phyloP scores from a whole-genome alignment of 164 flowering plant species.

The Magnolia kwangsiensis region DNA sequence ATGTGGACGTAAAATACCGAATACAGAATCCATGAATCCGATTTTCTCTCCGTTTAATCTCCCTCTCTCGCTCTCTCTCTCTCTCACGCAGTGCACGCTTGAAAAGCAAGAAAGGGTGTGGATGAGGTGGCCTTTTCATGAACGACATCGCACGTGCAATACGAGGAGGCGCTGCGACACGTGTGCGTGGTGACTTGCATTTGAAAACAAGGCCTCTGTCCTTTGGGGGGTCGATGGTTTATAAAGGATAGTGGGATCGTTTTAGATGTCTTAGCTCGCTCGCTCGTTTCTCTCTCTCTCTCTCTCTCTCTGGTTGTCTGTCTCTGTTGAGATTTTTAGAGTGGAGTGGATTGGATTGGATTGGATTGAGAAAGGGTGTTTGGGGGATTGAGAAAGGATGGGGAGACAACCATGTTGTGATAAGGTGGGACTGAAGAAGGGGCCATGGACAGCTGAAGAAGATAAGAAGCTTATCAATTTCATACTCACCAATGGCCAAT shows the following conservation, averaged over 20 bases:
- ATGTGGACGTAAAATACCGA: background rate
- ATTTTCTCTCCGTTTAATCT: background rate
- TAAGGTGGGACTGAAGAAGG: slow-evolving; percentile 75
- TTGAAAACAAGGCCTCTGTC: background rate
- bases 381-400: slow-evolving; percentile 24
- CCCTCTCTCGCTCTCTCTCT: background rate
- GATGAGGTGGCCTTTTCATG: background rate
- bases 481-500: slow-evolving; percentile 78
- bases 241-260: background rate
- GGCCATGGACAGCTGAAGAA: slow-evolving; percentile 76
- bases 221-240: background rate
- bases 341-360: background rate
- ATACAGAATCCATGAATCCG: background rate
- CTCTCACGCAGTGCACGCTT: background rate
- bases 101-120: background rate
- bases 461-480: slow-evolving; percentile 71
- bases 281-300: background rate
- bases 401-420: slow-evolving; percentile 82
- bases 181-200: background rate
- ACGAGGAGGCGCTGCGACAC: background rate
- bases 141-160: background rate
- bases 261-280: background rate
- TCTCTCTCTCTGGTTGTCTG: background rate
- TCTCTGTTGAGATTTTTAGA: no score
- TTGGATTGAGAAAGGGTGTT: background rate